Percentiles rank a stretch among this genome's conserved stretches.
These are phyloP conservation scores for Leptomonas pyrrhocoris DNA, from an alignment of 208 protist genomes.

Conservation along the genomic window DNA sequence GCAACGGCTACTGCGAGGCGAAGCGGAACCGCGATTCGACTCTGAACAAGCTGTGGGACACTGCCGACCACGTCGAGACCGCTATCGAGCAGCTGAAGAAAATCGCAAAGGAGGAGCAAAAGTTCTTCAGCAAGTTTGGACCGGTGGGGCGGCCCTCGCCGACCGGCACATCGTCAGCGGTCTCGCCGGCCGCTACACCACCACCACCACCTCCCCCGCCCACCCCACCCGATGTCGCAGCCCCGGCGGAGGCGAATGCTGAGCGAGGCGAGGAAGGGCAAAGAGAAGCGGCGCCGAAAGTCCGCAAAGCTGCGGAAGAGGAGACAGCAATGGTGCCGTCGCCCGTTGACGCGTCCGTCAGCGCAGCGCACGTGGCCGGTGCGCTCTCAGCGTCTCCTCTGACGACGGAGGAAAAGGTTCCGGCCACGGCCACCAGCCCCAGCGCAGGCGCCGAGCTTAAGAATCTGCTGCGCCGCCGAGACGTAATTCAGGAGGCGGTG, in stretches of 20 bases:
- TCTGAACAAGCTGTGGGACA: conserved; percentile 45
- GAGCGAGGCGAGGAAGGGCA: neutral
- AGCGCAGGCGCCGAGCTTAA: conserved; percentile 14
- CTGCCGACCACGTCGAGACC: conserved; percentile 34
- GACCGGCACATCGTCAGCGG: neutral
- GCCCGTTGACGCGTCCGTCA: neutral
- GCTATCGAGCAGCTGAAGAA: conserved; percentile 44
- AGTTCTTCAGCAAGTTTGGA: conserved; percentile 44
- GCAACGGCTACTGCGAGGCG: conserved; percentile 39
- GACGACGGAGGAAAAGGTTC: neutral
- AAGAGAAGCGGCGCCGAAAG: no score
- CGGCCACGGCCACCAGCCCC: neutral
- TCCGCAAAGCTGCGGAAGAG: neutral
- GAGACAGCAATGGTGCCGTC: neutral
- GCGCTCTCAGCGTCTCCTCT: no score
- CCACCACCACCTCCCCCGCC: neutral
- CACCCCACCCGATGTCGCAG: neutral
- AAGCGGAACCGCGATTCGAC: conserved; percentile 47
- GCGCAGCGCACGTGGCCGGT: neutral
- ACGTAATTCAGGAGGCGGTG: conserved; percentile 42
- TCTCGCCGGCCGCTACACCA: neutral
- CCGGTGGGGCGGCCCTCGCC: neutral
- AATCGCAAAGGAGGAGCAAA: conserved; percentile 52
- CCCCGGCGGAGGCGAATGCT: neutral
- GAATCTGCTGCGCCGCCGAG: conserved; percentile 37